A percentile compares a stretch with the other conserved stretches of the same genome.
Evolutionary conservation across 2,329 filamentous ascomycete species (phyloP).

Genomic region (Diplodia sapinea): DNA sequence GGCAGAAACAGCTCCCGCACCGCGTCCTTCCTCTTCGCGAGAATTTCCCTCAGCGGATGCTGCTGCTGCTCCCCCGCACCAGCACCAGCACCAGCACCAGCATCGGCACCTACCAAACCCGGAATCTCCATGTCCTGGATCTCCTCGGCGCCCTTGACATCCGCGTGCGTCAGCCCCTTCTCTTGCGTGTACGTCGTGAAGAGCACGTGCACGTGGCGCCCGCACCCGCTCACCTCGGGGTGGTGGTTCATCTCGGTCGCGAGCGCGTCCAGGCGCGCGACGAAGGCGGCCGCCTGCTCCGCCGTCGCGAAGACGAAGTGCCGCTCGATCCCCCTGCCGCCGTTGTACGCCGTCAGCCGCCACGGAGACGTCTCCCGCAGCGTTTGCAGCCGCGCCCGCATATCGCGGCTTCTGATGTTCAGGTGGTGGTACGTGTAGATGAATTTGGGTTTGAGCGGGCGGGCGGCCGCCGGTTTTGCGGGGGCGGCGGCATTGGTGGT

Average conservation of each 20-base stretch:
- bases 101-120: neutral
- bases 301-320: neutral
- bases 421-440: too few relatives aligned
- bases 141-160: neutral
- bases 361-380: too few relatives aligned
- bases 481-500: too few relatives aligned
- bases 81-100: neutral
- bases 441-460: too few relatives aligned
- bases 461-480: too few relatives aligned
- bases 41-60: too few relatives aligned
- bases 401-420: too few relatives aligned
- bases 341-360: too few relatives aligned
- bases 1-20: neutral
- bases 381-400: too few relatives aligned
- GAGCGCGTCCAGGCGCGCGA: neutral
- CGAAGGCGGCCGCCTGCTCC: neutral
- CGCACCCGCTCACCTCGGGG: slow-evolving; percentile 16
- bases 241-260: neutral
- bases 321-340: neutral
- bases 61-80: too few relatives aligned
- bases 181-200: neutral
- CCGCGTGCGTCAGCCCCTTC: neutral
- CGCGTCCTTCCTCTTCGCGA: too few relatives aligned
- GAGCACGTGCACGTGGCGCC: slow-evolving; percentile 4
- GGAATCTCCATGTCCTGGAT: neutral